Evolutionary conservation across 163 green algal genomes (phyloP), one percentile per base, ranked within the genome.

Genomic region (Chlorella variabilis): DNA sequence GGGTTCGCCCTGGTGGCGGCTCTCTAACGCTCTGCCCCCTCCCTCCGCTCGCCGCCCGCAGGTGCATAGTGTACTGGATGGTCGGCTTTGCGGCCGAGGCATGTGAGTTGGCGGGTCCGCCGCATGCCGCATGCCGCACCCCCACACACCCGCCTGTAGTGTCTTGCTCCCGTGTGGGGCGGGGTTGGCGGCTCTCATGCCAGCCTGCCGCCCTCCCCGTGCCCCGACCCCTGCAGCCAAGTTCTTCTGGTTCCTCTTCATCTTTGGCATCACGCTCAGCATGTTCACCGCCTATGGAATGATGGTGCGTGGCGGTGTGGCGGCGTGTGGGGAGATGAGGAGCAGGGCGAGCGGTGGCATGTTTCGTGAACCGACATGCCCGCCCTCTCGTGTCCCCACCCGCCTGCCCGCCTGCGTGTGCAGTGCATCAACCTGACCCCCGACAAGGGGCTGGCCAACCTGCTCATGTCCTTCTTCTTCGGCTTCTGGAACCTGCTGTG

Each of bases 381-480:
- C n/a, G n/a, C n/a, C n/a, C n/a, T n/a, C n/a, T n/a, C n/a, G n/a
- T n/a, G n/a, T n/a, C n/a, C 66, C 17, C 62, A 3, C 17, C 65
- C 20, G 4, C 36, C 65, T n/a, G 20, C 31, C 45, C 17, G 17
- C 45, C 20, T 9, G 2, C 69, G 21, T 1, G 4, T 65, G 33
- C 80, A 75, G 62, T 71, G 54, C 59, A 84, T 92, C 29, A 87
- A 89, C 38, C 39, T 94, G 7, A 89, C 80, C 3, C 90, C 89
- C 51, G 85, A 88, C 66, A 67, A 89, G 65, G 77, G 82, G 31
- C 70, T 90, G 45, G 87, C 87, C 8, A 84, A 78, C 29, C 71
- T 94, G 11, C 41, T 91, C 21, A 86, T 77, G 29, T 86, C 82
- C 56, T 85, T 89, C 33, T 89, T 94, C 69, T 93, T 91, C 59